Conservation (phyloP, 2,329 filamentous ascomycete species). For the Septoria linicola region DNA sequence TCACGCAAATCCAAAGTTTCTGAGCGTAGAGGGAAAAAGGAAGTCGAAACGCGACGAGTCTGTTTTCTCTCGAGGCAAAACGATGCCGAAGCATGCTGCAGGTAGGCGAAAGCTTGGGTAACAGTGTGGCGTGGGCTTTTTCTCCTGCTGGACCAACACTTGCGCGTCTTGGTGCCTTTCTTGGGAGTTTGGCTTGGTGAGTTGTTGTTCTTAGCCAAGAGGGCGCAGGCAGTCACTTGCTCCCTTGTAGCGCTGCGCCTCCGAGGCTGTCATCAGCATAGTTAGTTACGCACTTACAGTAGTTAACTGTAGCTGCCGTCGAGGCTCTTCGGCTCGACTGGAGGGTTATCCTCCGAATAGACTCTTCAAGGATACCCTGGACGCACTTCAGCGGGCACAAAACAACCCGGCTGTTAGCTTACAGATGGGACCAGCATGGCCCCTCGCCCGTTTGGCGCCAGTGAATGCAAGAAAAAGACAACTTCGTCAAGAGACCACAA, state of each 20-base stretch:
- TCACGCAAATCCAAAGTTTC: no score
- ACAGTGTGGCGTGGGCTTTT: neutral
- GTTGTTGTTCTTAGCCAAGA: neutral
- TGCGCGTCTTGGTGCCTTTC: neutral
- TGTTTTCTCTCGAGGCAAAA: constrained; percentile 5
- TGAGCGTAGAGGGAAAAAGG: neutral
- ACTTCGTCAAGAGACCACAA: constrained; percentile 18
- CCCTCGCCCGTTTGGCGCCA: constrained; percentile 16
- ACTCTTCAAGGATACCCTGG: constrained; percentile 3
- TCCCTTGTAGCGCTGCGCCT: no score
- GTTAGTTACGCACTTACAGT: neutral
- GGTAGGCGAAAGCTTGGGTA: constrained; percentile 6
- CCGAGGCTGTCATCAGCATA: neutral
- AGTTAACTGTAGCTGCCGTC: neutral
- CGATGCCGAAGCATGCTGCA: constrained; percentile 13
- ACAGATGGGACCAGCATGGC: constrained; percentile 11
- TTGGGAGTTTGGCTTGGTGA: neutral
- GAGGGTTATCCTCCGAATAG: constrained; percentile 3
- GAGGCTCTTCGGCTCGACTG: constrained; percentile 4
- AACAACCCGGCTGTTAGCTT: constrained; percentile 12
- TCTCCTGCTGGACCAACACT: neutral
- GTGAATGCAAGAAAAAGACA: constrained; percentile 16
- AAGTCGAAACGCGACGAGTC: constrained; percentile 1
- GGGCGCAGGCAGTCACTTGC: neutral
- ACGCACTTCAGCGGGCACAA: constrained; percentile 3